These are phyloP conservation scores for Plasmodium cynomolgi DNA, from an alignment of 169 alveolate genomes.

Conservation along the genomic window DNA sequence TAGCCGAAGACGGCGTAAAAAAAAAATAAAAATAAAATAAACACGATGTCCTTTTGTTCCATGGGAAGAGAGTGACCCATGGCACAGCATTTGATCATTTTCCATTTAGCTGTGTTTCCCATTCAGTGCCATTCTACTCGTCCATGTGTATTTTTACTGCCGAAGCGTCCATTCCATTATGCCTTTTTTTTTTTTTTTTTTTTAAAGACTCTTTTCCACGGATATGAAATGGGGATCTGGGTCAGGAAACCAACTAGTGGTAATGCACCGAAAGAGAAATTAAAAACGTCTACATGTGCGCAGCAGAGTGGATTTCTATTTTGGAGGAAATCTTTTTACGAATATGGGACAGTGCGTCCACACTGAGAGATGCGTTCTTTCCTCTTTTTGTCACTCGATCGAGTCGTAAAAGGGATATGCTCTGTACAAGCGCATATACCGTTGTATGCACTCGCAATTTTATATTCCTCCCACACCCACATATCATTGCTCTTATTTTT, in stretches of 20 bases:
- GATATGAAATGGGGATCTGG: constrained; percentile 76
- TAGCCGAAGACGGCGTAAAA: neutral
- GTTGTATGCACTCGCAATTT: neutral
- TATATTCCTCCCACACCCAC: neutral
- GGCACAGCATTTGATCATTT: neutral
- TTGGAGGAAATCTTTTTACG: neutral
- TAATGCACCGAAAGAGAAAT: constrained; percentile 1
- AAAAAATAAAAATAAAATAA: neutral
- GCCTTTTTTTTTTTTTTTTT: neutral
- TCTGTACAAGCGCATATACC: neutral
- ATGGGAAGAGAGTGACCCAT: neutral
- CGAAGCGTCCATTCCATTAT: neutral
- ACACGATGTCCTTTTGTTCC: neutral
- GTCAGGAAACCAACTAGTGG: constrained; percentile 71
- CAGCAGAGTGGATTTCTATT: neutral
- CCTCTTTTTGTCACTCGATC: neutral
- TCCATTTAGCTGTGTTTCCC: neutral
- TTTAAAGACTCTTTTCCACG: constrained; percentile 54
- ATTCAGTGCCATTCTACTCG: neutral
- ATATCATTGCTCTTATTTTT: neutral
- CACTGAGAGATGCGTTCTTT: neutral
- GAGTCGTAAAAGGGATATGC: neutral
- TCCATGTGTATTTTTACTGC: neutral
- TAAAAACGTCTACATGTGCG: neutral
- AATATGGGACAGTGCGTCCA: neutral